Percentiles rank a stretch among this genome's conserved stretches.
phyloP scores from a whole-genome alignment of 371 early-diverging fungal species.

The Smittium mucronatum region DNA sequence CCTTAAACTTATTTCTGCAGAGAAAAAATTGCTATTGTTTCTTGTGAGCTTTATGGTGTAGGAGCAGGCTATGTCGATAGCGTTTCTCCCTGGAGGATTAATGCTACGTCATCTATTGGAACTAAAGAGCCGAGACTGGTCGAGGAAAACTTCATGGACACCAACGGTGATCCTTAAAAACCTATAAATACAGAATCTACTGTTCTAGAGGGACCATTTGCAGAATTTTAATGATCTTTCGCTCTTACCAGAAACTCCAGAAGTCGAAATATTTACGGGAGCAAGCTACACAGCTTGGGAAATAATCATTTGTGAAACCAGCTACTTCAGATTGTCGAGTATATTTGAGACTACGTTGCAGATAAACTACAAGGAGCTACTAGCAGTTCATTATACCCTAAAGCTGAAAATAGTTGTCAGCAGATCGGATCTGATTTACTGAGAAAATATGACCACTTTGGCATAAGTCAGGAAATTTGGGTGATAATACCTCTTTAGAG shows the following conservation, averaged over 20 bases:
- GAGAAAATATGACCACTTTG: background rate
- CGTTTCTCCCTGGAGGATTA: background rate
- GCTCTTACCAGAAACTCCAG: background rate
- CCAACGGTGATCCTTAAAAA: background rate
- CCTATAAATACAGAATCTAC: background rate
- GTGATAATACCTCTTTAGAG: background rate
- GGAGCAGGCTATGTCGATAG: background rate
- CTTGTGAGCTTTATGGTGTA: background rate
- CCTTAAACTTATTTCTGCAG: background rate
- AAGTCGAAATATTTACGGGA: background rate
- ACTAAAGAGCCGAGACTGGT: background rate
- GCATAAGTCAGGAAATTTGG: background rate
- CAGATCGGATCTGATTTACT: background rate
- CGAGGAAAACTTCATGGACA: background rate
- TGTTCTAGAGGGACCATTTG: background rate
- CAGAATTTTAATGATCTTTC: background rate
- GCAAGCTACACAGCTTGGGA: background rate
- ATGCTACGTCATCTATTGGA: background rate
- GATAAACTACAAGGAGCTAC: background rate
- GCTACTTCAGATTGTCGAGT: background rate
- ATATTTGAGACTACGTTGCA: background rate
- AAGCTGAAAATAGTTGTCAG: background rate
- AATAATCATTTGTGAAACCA: background rate
- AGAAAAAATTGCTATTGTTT: background rate
- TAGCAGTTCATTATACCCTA: background rate